Evolutionary conservation across 2,329 filamentous ascomycete genomes (phyloP).

Genomic region (Nothophaeocryptopus gaeumannii): DNA sequence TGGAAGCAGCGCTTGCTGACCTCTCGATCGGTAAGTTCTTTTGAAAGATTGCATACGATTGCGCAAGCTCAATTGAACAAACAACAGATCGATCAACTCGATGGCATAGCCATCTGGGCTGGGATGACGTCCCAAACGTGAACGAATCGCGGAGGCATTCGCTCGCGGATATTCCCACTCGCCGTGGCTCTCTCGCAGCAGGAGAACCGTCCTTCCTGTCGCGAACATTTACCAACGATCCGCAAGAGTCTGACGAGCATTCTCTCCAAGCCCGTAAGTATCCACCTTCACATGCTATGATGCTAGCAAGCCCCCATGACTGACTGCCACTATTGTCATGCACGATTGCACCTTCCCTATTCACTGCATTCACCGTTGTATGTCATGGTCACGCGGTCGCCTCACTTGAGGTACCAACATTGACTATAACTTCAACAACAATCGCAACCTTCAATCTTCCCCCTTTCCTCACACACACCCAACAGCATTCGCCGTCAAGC

Average conservation of each 20-base stretch:
- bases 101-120: conserved; percentile 71
- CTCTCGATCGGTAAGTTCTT: conserved; percentile 28
- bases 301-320: no score
- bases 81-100: conserved; percentile 39
- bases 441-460: not conserved
- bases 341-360: no score
- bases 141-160: conserved; percentile 77
- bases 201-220: conserved; percentile 23
- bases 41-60: no score
- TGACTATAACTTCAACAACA: no score
- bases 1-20: conserved; percentile 30
- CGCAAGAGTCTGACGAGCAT: conserved; percentile 18
- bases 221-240: conserved; percentile 21
- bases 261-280: no score
- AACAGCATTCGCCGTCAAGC: not conserved
- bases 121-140: conserved; percentile 59
- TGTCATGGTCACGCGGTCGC: no score
- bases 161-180: conserved; percentile 55
- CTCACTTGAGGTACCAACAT: no score
- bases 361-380: no score
- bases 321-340: no score
- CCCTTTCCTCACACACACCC: conserved; percentile 1
- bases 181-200: conserved; percentile 36
- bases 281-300: no score
- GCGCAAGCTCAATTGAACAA: not conserved